Percentiles rank a stretch among this genome's conserved stretches.
Evolutionary conservation across 2,329 filamentous ascomycete genomes (phyloP).

Genomic region (Zalaria obscura): DNA sequence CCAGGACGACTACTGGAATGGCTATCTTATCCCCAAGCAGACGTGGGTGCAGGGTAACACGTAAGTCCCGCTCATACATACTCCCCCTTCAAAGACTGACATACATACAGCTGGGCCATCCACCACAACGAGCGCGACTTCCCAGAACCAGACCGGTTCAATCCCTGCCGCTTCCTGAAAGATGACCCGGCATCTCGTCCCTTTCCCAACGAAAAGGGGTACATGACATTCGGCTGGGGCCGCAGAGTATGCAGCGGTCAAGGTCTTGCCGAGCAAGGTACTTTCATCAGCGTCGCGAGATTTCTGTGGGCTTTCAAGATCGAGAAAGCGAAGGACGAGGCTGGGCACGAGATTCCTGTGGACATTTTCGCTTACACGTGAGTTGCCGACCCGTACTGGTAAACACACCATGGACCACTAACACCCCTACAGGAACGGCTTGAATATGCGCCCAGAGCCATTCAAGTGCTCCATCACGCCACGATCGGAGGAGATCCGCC

Average conservation of each 20-base stretch:
- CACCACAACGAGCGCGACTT: slow-evolving; percentile 7
- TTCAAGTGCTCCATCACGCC: slow-evolving; percentile 41
- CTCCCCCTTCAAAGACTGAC: background rate
- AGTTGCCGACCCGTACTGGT: slow-evolving; percentile 16
- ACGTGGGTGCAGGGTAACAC: slow-evolving; percentile 11
- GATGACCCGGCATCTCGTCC: slow-evolving; percentile 26
- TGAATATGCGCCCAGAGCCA: slow-evolving; percentile 43
- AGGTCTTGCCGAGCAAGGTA: slow-evolving; percentile 44
- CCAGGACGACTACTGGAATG: slow-evolving; percentile 13
- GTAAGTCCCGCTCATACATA: slow-evolving; percentile 2
- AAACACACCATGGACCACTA: background rate
- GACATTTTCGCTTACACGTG: slow-evolving; percentile 44
- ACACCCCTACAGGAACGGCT: slow-evolving; percentile 31
- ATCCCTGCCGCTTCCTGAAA: slow-evolving; percentile 8
- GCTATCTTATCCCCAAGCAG: slow-evolving; percentile 13
- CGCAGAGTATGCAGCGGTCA: slow-evolving; percentile 40
- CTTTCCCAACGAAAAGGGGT: slow-evolving; percentile 26
- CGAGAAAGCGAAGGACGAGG: slow-evolving; percentile 23
- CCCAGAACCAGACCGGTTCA: slow-evolving; percentile 8
- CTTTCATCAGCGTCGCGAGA: slow-evolving; percentile 43
- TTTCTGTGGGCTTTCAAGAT: slow-evolving; percentile 45
- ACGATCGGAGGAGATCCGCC: slow-evolving; percentile 32
- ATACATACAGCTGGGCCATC: slow-evolving; percentile 11
- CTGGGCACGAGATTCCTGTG: slow-evolving; percentile 34
- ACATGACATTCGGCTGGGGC: slow-evolving; percentile 45